These are phyloP conservation scores for Globisporangium echinulatum DNA, from an alignment of 352 stramenopile genomes.

Conservation along the genomic window DNA sequence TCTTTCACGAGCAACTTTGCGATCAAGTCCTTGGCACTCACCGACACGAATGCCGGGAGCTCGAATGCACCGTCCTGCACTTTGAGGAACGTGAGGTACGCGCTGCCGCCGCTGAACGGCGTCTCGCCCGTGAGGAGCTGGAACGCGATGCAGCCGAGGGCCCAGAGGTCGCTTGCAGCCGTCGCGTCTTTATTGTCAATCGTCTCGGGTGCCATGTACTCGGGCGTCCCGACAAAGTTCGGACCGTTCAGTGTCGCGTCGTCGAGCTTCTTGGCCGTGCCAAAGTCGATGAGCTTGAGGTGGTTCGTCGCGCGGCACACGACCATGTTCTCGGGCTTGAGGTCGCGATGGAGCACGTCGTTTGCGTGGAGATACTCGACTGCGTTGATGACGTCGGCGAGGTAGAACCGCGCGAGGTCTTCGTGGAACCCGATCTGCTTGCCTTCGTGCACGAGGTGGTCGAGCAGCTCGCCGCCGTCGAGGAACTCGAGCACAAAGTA, in stretches of 20 bases:
- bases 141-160: constrained; percentile 70
- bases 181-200: constrained; percentile 76
- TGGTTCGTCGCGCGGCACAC: constrained; percentile 55
- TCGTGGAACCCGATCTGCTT: constrained; percentile 73
- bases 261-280: constrained; percentile 68
- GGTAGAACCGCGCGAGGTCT: constrained; percentile 78
- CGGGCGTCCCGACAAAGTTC: constrained; percentile 85
- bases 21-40: constrained; percentile 59
- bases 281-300: constrained; percentile 79
- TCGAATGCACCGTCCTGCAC: constrained; percentile 55
- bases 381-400: constrained; percentile 86
- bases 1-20: constrained; percentile 42
- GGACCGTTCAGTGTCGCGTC: constrained; percentile 61
- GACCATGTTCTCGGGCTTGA: constrained; percentile 97
- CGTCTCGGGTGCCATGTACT: constrained; percentile 86
- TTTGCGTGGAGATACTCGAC: constrained; percentile 92
- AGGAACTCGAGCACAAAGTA: constrained; percentile 96
- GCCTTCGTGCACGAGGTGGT: constrained; percentile 78
- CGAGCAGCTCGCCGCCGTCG: constrained; percentile 89
- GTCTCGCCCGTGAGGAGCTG: constrained; percentile 77
- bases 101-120: constrained; percentile 68
- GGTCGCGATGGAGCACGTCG: constrained; percentile 89
- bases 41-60: constrained; percentile 57
- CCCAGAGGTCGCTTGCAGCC: constrained; percentile 63
- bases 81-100: constrained; percentile 76